Percentiles rank a stretch among this genome's conserved stretches.
phyloP scores from a whole-genome alignment of 2,329 filamentous ascomycete genomes.

The Aspergillus jensenii region DNA sequence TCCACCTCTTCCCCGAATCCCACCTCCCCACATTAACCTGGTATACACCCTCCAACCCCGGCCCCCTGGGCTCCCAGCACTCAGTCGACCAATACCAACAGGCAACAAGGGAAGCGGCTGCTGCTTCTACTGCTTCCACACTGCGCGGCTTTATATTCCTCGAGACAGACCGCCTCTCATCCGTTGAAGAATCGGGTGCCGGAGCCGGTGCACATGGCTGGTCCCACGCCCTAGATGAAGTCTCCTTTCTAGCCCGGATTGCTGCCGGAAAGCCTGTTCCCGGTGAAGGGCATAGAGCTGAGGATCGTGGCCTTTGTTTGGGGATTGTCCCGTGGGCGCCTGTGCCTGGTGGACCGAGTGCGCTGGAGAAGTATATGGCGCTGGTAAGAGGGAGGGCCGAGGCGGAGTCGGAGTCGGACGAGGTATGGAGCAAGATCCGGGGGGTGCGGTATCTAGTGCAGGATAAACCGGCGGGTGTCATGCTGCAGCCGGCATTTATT shows the following conservation, averaged over 20 bases:
- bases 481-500: conserved; percentile 64
- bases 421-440: conserved; percentile 65
- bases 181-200: conserved; percentile 48
- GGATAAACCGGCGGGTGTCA: conserved; percentile 67
- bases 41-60: conserved; percentile 59
- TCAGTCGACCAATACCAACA: conserved; percentile 64
- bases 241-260: conserved; percentile 67
- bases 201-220: conserved; percentile 53
- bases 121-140: conserved; percentile 26
- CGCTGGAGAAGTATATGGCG: conserved; percentile 65
- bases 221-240: conserved; percentile 67
- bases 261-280: conserved; percentile 58
- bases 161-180: conserved; percentile 74
- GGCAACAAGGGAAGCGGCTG: conserved; percentile 33
- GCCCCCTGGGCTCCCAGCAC: conserved; percentile 63
- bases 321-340: conserved; percentile 87
- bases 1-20: conserved; percentile 77
- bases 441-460: conserved; percentile 85
- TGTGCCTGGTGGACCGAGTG: conserved; percentile 61
- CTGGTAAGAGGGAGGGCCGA: conserved; percentile 51
- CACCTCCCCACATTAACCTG: conserved; percentile 69
- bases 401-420: conserved; percentile 51
- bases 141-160: conserved; percentile 76
- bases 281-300: conserved; percentile 58
- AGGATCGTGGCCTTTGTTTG: conserved; percentile 58